Evolutionary conservation across 495 filamentous ascomycete genomes (phyloP), one percentile per base, ranked within the genome.

Genomic region (Podospora tetraspora): DNA sequence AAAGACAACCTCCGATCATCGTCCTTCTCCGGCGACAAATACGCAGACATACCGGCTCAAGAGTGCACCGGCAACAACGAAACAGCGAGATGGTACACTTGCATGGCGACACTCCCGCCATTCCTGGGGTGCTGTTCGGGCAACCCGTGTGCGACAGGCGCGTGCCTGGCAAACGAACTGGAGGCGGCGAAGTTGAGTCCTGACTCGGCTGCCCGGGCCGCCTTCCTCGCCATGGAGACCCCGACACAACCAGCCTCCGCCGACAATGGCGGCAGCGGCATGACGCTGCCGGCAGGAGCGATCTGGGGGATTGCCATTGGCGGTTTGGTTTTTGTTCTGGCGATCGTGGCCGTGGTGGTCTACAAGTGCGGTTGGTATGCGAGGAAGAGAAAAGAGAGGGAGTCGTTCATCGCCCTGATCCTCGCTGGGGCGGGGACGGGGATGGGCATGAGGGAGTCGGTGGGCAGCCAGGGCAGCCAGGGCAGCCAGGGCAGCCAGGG

Each of bases 71-170:
- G 27, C 22, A 27, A 12, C 13, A 19, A 19, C 27, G 8, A 10
- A 3, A 60, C 60, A 1, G 66, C 74, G 25, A 61, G 66, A 27
- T 80, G 72, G 72, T 80, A 72, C 62, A 78, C 76, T 1, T 80
- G 78, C 68, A 59, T 62, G 52, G 16, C 59, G 34, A 66, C 64
- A 3, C 24, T 16, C 7, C 78, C 77, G 11, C 71, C 64, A 2
- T 80, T 80, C 57, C 62, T 80, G 64, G 78, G 78, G 2, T 80
- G 78, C 62, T 80, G 78, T 57, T 62, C 61, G 10, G 68, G 25
- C 9, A 72, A 78, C 65, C 72, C 76, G 23, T 80, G 78, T 57
- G 21, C 29, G 3, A 52, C 68, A 1, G 66, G 43, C 3, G 73
- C 72, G 1, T 80, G 78, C 61, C 61, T 72, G 23, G 57, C 30